Base-by-base conservation (phyloP, 495 filamentous ascomycete species). In the Penicillium coffeae region DNA sequence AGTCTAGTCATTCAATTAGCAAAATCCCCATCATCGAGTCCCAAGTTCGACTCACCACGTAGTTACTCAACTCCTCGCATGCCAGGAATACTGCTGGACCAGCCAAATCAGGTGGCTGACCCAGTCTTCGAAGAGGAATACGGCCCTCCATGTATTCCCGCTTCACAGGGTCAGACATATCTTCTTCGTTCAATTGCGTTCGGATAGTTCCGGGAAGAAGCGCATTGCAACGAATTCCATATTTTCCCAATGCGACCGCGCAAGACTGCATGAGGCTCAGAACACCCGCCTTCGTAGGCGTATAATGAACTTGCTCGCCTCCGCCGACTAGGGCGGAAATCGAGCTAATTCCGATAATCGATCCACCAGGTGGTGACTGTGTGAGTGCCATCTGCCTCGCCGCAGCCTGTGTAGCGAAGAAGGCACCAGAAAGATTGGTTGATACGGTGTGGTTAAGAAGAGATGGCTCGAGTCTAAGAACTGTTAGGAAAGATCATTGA, bases 31-130 rank as follows among this genome's bases (percentile, higher is more conserved):
- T 39, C 44, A 13, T 21, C 38, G 8, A 37, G 4, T 30, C 10
- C 36, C 35, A 22, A n/a, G 22, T 45, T 16, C 22, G 12, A 66
- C 63, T 63, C 34, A 76, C 74, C 40, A 91, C 84, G 70, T 89
- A 90, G 4, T 82, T 75, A 67, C 85, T 89, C 70, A 90, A 64
- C 65, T 66, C 66, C 48, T 89, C 88, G 59, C 86, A 85, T 0
- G 85, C 90, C 66, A 95, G 69, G 67, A 94, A 95, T 30, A 96
- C 87, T 19, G 90, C 90, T 7, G 88, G 90, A 2, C 88, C 88
- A 1, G 78, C 87, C 64, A 94, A 58, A 73, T 95, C 88, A 33
- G 53, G 55, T 20, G 85, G 78, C 56, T 75, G 73, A 0, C 88
- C 88, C 32, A 83, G 80, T 56, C 88, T 74, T 0, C 90, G 89